These are phyloP conservation scores for Graphium sp. DNA, from an alignment of 2,329 filamentous ascomycete species.

Conservation along the genomic window DNA sequence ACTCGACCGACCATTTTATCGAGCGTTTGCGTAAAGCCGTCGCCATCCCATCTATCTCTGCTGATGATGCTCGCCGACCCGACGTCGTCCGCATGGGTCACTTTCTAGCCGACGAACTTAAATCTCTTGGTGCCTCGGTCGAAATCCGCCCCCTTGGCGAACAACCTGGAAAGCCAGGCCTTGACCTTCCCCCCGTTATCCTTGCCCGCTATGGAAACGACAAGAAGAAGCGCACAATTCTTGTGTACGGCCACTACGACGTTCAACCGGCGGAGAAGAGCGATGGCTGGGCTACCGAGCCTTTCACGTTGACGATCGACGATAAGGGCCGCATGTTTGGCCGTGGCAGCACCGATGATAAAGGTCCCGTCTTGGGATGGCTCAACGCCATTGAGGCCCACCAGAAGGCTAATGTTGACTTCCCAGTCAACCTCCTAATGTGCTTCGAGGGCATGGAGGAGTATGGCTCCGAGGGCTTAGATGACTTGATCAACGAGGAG, in stretches of 20 bases:
- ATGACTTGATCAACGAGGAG: constrained; percentile 84
- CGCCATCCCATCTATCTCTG: constrained; percentile 89
- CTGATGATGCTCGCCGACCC: constrained; percentile 71
- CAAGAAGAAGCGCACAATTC: constrained; percentile 80
- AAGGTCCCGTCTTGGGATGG: constrained; percentile 94
- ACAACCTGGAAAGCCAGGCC: constrained; percentile 78
- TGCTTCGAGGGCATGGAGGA: constrained; percentile 99
- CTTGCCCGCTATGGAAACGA: constrained; percentile 86
- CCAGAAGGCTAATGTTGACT: constrained; percentile 82
- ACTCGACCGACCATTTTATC: constrained; percentile 65
- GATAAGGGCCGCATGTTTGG: constrained; percentile 92
- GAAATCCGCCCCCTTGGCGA: constrained; percentile 77
- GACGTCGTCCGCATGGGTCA: constrained; percentile 96
- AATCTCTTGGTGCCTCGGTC: constrained; percentile 68
- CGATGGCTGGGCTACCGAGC: constrained; percentile 92
- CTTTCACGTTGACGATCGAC: constrained; percentile 76
- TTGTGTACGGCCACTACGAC: constrained; percentile 98
- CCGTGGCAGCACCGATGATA: constrained; percentile 90
- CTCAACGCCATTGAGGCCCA: constrained; percentile 96
- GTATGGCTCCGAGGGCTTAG: constrained; percentile 89
- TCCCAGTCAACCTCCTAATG: constrained; percentile 96
- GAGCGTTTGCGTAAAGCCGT: constrained; percentile 82
- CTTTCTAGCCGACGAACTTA: constrained; percentile 72
- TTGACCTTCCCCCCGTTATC: constrained; percentile 84
- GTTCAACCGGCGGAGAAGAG: constrained; percentile 88